These are phyloP conservation scores for Cytospora schulzeri DNA, from an alignment of 2,329 filamentous ascomycete species.

Conservation along the genomic window DNA sequence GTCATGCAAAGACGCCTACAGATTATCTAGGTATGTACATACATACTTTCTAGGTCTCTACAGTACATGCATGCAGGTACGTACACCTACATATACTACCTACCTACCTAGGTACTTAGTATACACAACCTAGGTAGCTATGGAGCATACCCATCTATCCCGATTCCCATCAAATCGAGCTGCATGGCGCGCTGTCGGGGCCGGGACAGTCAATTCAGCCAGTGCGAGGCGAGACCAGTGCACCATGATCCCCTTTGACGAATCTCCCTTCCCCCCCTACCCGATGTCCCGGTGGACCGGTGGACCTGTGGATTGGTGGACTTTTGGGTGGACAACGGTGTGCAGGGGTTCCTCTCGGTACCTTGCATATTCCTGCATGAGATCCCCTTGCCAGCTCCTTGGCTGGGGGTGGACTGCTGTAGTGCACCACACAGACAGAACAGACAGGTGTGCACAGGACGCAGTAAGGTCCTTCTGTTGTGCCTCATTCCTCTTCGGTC, in stretches of 20 bases:
- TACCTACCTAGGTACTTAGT: too few species aligned
- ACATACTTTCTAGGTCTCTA: neutral
- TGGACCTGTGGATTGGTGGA: neutral
- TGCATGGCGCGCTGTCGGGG: neutral
- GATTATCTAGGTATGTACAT: neutral
- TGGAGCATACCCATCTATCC: neutral
- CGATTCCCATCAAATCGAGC: neutral
- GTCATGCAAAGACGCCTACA: neutral
- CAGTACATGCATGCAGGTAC: too few species aligned
- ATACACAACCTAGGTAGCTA: neutral
- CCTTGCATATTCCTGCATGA: constrained; percentile 22
- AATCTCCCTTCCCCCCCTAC: neutral
- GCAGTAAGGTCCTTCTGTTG: neutral
- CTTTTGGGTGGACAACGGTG: neutral
- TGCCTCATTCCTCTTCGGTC: neutral
- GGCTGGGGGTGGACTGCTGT: too few species aligned
- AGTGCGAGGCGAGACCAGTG: neutral
- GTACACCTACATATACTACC: neutral
- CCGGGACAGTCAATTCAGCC: neutral
- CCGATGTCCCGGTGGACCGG: too few species aligned
- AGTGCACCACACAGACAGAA: too few species aligned
- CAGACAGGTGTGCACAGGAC: too few species aligned
- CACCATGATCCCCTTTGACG: neutral
- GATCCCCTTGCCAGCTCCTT: constrained; percentile 1
- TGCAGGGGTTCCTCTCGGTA: constrained; percentile 16